Conservation (phyloP, 2,329 filamentous ascomycete species). For the Pseudogymnoascus sp. region DNA sequence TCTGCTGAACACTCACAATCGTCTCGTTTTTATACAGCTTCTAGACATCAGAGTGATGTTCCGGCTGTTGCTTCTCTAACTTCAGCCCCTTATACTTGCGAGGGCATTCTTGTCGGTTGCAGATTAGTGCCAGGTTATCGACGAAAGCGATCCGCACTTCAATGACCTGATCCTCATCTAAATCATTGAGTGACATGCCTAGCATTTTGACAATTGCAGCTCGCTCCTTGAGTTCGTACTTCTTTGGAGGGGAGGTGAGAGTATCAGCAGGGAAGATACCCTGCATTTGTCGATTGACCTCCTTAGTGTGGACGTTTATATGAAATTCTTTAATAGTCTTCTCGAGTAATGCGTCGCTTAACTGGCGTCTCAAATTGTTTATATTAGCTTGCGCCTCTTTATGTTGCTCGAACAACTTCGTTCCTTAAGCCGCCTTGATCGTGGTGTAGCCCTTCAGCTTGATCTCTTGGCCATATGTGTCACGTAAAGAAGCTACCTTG, state of each 20-base stretch:
- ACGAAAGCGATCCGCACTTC: conserved; percentile 18
- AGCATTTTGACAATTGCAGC: conserved; percentile 18
- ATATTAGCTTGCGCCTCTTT: conserved; percentile 16
- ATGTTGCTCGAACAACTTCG: conserved; percentile 13
- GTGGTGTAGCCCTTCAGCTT: conserved; percentile 17
- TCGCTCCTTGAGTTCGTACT: conserved; percentile 23
- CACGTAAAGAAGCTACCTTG: conserved; percentile 12
- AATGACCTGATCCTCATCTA: conserved; percentile 17
- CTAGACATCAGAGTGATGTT: neutral
- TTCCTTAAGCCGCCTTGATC: conserved; percentile 18
- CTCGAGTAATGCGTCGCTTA: conserved; percentile 16
- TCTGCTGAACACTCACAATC: neutral
- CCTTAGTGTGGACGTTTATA: conserved; percentile 17
- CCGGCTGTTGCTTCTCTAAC: neutral
- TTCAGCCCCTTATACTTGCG: conserved; percentile 13
- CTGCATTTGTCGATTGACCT: conserved; percentile 19
- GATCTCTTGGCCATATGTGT: conserved; percentile 12
- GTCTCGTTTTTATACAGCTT: neutral
- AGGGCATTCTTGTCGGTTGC: conserved; percentile 18
- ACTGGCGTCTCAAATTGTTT: conserved; percentile 16
- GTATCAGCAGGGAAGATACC: conserved; percentile 17
- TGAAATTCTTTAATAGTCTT: conserved; percentile 20
- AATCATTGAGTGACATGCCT: conserved; percentile 17
- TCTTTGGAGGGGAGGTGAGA: conserved; percentile 17
- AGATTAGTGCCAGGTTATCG: conserved; percentile 16